Base-by-base conservation (phyloP, 495 filamentous ascomycete species). In the Aspergillus haitiensis region DNA sequence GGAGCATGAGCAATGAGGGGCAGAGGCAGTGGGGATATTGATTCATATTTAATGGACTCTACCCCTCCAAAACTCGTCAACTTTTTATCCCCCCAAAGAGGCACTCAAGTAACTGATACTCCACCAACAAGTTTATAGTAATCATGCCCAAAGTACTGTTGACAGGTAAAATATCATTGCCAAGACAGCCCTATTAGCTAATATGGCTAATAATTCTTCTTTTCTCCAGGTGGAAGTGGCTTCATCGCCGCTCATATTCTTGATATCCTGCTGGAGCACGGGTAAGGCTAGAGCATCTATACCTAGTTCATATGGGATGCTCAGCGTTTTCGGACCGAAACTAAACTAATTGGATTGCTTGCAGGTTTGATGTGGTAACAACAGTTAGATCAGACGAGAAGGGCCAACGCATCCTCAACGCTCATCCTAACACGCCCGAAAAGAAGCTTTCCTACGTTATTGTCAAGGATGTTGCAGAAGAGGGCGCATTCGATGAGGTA, bases 341-440 rank as follows among this genome's bases (percentile, higher is more conserved):
- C 6, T 9, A 57, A n/a, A 18, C 59, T 50, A 18, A 46, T 57
- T 62, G 36, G 61, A n/a, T 33, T 62, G 57, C 57, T 33, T 44
- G 31, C 51, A 80, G 72, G 16, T 88, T 93, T 70, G 84, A 84
- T 44, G 90, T 94, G 11, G 85, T 94, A 12, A 90, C 91, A 9
- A 97, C 90, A 6, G 93, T 98, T 50, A 83, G 93, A 49, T 87
- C 84, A 4, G 79, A 89, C 53, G 83, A 85, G 18, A 98, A 98
- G 70, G 92, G 88, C 16, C 73, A 89, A 49, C 84, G 78, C 60
- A 91, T 97, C 69, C 82, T 85, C 15, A 72, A 84, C 16, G 86
- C 87, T 13, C 85, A 93, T 70, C 82, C 87, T 0, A 66, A 81
- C 31, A 67, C 77, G 3, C 64, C 80, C 37, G 82, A 83, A 52